Base-by-base conservation (phyloP, 768 basidiomycete genomes). In the Xerocomellus intermedius region DNA sequence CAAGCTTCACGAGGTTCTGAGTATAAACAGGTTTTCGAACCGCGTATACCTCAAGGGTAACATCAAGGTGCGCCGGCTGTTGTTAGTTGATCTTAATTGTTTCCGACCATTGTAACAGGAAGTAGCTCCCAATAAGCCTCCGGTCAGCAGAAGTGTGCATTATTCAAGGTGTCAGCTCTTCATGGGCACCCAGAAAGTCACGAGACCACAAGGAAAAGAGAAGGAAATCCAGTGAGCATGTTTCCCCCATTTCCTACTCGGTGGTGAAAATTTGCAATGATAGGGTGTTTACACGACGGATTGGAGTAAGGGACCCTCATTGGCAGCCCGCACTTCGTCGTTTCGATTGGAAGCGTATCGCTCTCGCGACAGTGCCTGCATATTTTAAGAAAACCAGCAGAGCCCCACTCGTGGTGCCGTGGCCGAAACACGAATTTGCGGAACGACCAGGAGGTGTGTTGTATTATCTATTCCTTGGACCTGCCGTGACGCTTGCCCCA, bases 101-200 rank as follows among this genome's bases (percentile, higher is more conserved):
- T 48, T 48, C 45, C 52, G 19, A 65, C 38, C n/a, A 21, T 50
- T 41, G 42, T 33, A 13, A 49, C 51, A 71, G 57, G 62, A 65
- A 52, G 50, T 59, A 42, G 51, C 50, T n/a, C 35, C 54, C n/a
- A 58, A 58, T 24, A 73, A 53, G 50, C 58, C 58, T n/a, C 60
- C 67, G 7, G 59, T 69, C 26, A 62, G 66, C 61, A 64, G 62
- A 55, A 75, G 58, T 10, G 83, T 84, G 54, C 86, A 89, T 67
- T 94, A 94, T 66, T 87, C 90, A 1, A 79, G 82, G 62, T 90
- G 89, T 67, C 91, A 93, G 65, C 79, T 94, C 24, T 89, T 82
- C 66, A 69, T 93, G 63, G 81, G 83, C 59, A 78, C 85, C 56
- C 80, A 83, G 30, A 71, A 79, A n/a, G 67, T 72, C 47, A 14